Percentiles rank a stretch among this genome's conserved stretches.
These are phyloP conservation scores for Discostella stelligera DNA, from an alignment of 352 stramenopile genomes.

Conservation along the genomic window DNA sequence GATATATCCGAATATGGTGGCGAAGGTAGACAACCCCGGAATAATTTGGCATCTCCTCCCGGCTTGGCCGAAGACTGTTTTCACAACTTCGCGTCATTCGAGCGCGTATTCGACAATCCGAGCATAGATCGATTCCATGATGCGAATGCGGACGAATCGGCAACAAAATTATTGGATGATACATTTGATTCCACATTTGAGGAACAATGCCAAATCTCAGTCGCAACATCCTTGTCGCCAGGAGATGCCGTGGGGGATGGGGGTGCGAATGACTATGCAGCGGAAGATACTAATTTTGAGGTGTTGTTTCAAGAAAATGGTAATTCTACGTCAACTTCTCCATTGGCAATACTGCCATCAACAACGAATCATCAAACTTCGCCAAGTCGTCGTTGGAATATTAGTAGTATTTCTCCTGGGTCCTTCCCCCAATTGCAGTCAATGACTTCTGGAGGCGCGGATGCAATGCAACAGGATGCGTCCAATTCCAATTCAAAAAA, in stretches of 20 bases:
- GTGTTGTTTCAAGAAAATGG: not conserved
- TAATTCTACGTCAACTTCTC: not conserved
- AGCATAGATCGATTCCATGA: not conserved
- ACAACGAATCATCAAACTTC: not conserved
- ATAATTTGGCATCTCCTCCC: not conserved
- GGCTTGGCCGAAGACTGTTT: not conserved
- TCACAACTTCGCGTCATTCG: conserved; percentile 38
- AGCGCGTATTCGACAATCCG: conserved; percentile 14
- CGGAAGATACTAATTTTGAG: not conserved
- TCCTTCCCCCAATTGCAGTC: not conserved
- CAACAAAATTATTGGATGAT: conserved; percentile 1
- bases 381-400: not conserved
- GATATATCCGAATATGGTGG: not conserved
- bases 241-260: not conserved
- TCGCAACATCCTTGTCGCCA: not conserved
- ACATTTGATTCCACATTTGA: conserved; percentile 10
- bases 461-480: not conserved
- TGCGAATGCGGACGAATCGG: not conserved
- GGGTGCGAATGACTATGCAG: not conserved
- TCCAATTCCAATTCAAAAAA: not conserved
- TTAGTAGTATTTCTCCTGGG: not conserved
- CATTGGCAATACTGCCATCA: not conserved
- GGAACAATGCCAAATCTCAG: conserved; percentile 22
- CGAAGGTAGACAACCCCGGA: not conserved
- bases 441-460: not conserved